Percentiles rank a stretch among this genome's conserved stretches.
Evolutionary conservation across 176 grass and related monocot species (phyloP).

Genomic region (Cocos nucifera): DNA sequence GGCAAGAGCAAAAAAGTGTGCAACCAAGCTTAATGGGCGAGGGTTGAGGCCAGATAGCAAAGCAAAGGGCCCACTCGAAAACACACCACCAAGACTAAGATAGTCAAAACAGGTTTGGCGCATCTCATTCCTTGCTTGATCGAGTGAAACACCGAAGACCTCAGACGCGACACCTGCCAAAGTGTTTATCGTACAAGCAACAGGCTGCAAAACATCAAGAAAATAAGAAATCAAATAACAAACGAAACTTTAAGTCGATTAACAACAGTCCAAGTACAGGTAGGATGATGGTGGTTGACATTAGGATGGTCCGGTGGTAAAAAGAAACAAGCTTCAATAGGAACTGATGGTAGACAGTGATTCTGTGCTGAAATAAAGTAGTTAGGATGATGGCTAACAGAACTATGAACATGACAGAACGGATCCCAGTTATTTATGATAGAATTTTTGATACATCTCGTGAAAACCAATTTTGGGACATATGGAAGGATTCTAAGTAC

Average conservation of each 20-base stretch:
- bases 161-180: constrained; percentile 88
- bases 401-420: too few species aligned
- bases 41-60: constrained; percentile 94
- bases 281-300: too few species aligned
- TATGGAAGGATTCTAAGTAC: constrained; percentile 74
- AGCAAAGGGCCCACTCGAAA: constrained; percentile 71
- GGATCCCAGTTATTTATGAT: too few species aligned
- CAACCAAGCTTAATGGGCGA: constrained; percentile 72
- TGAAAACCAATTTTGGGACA: too few species aligned
- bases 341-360: too few species aligned
- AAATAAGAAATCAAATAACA: not conserved
- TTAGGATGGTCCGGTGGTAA: too few species aligned
- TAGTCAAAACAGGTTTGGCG: constrained; percentile 96
- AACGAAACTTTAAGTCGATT: too few species aligned
- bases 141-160: constrained; percentile 79
- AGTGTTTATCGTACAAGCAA: constrained; percentile 98
- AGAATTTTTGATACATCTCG: too few species aligned
- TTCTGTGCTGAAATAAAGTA: too few species aligned
- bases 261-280: too few species aligned
- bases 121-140: constrained; percentile 85
- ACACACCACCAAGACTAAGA: constrained; percentile 82
- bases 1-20: constrained; percentile 94
- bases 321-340: too few species aligned
- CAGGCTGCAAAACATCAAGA: constrained; percentile 40
- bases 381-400: too few species aligned